Evolutionary conservation across 1,284 basidiomycete species (phyloP), one percentile per base, ranked within the genome.

Genomic region (Inonotus hispidus): DNA sequence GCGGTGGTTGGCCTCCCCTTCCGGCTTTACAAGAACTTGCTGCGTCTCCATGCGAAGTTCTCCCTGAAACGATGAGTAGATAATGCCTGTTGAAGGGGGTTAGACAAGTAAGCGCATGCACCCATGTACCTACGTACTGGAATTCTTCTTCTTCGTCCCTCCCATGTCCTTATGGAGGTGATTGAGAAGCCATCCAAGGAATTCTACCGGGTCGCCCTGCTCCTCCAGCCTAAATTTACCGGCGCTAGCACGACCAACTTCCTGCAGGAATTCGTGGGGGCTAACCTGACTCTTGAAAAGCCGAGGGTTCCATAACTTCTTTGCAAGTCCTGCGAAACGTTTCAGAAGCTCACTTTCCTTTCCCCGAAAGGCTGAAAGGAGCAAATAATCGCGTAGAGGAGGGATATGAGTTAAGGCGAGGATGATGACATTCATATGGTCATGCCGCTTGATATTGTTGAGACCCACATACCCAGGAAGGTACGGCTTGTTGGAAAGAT

Each of bases 251-350:
- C 92, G 83, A 64, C 90, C 88, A 52, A 99, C 95, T 75, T 99
- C 96, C 74, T 99, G 97, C 64, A 98, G 75, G 71, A 99, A 95
- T 73, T 99, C 97, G 74, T 99, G 97, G 8, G 97, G 97, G 66
- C 90, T 93, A 65, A 98, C 95, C 80, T 99, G 97, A 60, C 92
- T 90, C 74, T 99, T 99, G 85, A 99, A 98, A 60, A 96, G 75
- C 53, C 87, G 79, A 4, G 93, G 92, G 73, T 98, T 99, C 97
- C 97, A 99, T 27, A 98, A 73, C 72, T 98, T 95, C 73, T 93
- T 90, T 37, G 93, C 84, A 46, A 98, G 79, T 41, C 85, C 82
- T 32, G 92, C 88, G 68, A 97, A 92, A 32, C 95, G 87, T 66
- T 85, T 88, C 41, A 98, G 79, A 53, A 99, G 82, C 73, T 99